Percentiles rank a stretch among this genome's conserved stretches.
Conservation (phyloP, 495 filamentous ascomycete species). For the Mytilinidion resinicola region DNA sequence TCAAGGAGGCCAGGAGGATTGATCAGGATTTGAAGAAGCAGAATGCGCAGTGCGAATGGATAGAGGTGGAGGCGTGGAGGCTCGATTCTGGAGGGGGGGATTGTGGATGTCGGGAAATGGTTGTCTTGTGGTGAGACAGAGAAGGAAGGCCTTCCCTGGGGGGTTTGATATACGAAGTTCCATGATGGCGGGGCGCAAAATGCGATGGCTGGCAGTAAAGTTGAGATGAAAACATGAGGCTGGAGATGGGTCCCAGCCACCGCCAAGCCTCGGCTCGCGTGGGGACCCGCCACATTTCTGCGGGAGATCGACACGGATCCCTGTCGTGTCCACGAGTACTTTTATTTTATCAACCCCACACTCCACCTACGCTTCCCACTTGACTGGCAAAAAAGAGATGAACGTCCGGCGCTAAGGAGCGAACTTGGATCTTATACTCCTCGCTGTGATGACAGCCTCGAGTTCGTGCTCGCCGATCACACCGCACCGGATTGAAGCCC, state of each 20-base stretch:
- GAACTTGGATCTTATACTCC: too few species aligned
- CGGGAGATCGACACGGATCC: background rate
- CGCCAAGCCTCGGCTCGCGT: background rate
- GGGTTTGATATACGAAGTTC: background rate
- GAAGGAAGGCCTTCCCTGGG: background rate
- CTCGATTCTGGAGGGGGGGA: background rate
- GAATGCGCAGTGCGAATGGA: background rate
- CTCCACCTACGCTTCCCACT: too few species aligned
- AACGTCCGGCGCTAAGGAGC: too few species aligned
- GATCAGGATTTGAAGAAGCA: background rate
- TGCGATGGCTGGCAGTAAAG: background rate
- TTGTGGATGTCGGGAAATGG: background rate
- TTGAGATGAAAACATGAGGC: slow-evolving; percentile 3
- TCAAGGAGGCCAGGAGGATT: background rate
- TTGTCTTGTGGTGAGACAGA: background rate
- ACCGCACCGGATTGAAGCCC: too few species aligned
- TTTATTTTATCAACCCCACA: too few species aligned
- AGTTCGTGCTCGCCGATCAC: too few species aligned
- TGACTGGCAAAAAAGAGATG: too few species aligned
- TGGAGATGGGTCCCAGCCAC: background rate
- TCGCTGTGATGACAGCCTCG: too few species aligned
- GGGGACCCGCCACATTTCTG: background rate
- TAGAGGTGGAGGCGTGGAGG: background rate
- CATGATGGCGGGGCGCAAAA: background rate
- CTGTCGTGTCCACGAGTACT: too few species aligned